These are phyloP conservation scores for Mycena kentingensis DNA, from an alignment of 768 basidiomycete species.

Conservation along the genomic window DNA sequence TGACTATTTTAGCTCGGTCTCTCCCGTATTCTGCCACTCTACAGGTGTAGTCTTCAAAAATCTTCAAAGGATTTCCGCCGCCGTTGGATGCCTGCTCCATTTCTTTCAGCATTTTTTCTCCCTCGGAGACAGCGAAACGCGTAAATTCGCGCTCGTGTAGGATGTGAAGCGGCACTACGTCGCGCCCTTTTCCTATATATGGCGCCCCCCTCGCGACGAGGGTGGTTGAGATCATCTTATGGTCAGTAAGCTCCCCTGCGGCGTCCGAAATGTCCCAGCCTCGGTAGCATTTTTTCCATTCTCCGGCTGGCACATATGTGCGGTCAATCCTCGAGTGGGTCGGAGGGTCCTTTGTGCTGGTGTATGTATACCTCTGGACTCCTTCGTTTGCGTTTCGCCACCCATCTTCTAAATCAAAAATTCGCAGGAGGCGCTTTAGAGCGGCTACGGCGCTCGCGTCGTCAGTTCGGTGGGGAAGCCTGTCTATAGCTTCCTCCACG, in stretches of 20 bases:
- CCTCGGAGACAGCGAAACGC: not conserved
- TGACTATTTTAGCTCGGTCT: not conserved
- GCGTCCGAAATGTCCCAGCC: not conserved
- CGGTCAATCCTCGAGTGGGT: not conserved
- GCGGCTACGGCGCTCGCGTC: not conserved
- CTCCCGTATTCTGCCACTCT: not conserved
- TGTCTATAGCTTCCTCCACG: slow-evolving; percentile 2
- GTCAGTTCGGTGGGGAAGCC: not conserved
- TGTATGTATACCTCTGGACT: not conserved
- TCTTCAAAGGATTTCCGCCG: not conserved
- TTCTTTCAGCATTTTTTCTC: not conserved
- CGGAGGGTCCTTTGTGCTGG: not conserved
- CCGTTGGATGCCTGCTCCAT: not conserved
- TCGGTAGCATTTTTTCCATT: not conserved
- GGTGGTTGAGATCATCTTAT: not conserved
- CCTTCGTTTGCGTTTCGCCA: not conserved
- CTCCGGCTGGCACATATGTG: not conserved
- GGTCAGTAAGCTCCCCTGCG: not conserved
- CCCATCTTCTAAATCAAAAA: not conserved
- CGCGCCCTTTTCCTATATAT: not conserved
- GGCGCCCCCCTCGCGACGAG: not conserved
- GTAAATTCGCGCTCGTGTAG: not conserved
- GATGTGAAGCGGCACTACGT: not conserved
- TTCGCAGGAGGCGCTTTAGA: not conserved
- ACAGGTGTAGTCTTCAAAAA: not conserved